Evolutionary conservation across 2,329 filamentous ascomycete genomes (phyloP).

Genomic region (Sporothrix pseudoabietina): DNA sequence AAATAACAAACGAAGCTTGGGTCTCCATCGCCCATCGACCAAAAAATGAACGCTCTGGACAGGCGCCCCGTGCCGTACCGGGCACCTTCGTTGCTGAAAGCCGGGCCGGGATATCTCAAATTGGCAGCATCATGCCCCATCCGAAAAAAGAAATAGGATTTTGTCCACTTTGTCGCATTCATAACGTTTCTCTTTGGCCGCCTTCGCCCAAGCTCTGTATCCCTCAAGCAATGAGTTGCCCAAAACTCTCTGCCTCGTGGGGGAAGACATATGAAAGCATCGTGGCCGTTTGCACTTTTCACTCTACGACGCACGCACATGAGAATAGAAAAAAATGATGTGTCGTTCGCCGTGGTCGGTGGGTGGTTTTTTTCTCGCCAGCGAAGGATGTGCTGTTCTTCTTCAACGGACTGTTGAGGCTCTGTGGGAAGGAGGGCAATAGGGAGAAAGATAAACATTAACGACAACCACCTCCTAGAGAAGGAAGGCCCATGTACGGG

Average conservation of each 20-base stretch:
- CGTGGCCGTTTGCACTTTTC: conserved; percentile 3
- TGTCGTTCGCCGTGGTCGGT: not conserved
- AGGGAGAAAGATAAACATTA: not conserved
- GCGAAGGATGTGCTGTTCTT: not conserved
- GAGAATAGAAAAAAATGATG: not conserved
- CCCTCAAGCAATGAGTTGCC: not conserved
- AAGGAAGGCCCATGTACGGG: not conserved
- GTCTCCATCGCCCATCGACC: not conserved
- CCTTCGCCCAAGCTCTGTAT: not conserved
- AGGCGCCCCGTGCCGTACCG: not conserved
- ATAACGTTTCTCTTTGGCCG: not conserved
- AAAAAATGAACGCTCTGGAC: not conserved
- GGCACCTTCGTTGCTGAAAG: not conserved
- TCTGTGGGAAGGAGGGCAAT: not conserved
- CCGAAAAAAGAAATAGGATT: not conserved
- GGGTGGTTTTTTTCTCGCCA: not conserved
- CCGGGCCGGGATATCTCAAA: conserved; percentile 12
- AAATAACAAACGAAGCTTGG: not conserved
- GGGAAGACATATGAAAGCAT: not conserved
- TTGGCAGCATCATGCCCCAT: not conserved
- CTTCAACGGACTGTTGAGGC: not conserved
- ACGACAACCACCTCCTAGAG: not conserved
- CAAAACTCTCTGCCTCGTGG: not conserved
- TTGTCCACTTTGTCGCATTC: not conserved
- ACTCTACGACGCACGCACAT: not conserved